A percentile compares a stretch with the other conserved stretches of the same genome.
phyloP scores from a whole-genome alignment of 768 basidiomycete species.

The Lactarius trivialis region DNA sequence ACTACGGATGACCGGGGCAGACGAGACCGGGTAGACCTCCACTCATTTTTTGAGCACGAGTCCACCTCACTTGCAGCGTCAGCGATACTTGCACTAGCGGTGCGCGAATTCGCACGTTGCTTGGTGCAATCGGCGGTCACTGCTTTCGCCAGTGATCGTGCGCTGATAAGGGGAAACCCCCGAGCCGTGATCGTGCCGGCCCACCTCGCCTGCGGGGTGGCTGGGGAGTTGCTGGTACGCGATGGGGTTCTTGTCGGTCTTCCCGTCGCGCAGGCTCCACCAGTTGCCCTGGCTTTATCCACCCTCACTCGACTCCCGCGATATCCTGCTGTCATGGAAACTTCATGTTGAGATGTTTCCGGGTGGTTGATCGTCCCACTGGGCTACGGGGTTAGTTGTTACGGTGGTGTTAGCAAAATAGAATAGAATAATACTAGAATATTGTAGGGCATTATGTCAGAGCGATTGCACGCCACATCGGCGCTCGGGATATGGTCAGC shows the following conservation, averaged over 20 bases:
- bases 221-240: constrained; percentile 13
- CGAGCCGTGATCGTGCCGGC: constrained; percentile 4
- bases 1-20: background rate
- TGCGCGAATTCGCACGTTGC: constrained; percentile 13
- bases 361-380: background rate
- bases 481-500: background rate
- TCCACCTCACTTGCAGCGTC: background rate
- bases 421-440: background rate
- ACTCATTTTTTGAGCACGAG: background rate
- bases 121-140: constrained; percentile 11
- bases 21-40: background rate
- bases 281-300: constrained; percentile 7
- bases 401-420: background rate
- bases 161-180: background rate
- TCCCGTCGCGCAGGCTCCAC: background rate
- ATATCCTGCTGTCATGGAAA: constrained; percentile 6
- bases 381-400: background rate
- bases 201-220: constrained; percentile 14
- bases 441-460: background rate
- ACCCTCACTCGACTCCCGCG: background rate
- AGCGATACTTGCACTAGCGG: constrained; percentile 15
- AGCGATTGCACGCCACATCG: background rate
- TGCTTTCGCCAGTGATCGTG: constrained; percentile 1
- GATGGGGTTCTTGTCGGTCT: background rate
- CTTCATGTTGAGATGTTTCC: background rate